Conservation (phyloP, 2,329 filamentous ascomycete genomes). For the Pyrenophora graminea region DNA sequence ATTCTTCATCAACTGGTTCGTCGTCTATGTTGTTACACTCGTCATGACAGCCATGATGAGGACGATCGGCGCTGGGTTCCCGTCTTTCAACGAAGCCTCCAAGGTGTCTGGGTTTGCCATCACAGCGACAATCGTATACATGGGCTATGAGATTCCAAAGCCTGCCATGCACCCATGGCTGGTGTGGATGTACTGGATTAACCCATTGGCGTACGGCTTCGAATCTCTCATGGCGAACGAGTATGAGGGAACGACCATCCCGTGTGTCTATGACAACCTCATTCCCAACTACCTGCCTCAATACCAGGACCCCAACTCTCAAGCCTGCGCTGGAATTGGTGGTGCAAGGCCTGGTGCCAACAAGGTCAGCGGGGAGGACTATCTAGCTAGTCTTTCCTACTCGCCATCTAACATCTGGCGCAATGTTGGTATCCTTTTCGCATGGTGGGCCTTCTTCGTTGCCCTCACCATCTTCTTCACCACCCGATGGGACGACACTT, state of each 20-base stretch:
- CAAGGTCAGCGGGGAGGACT: conserved; percentile 61
- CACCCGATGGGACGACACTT: conserved; percentile 58
- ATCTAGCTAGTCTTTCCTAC: conserved; percentile 58
- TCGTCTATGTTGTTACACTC: conserved; percentile 45
- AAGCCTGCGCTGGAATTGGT: conserved; percentile 63
- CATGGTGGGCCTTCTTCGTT: conserved; percentile 51
- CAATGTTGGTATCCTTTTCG: conserved; percentile 53
- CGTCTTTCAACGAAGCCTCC: conserved; percentile 60
- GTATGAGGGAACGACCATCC: conserved; percentile 48
- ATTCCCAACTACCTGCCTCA: conserved; percentile 56
- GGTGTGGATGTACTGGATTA: conserved; percentile 66
- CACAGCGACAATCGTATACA: conserved; percentile 64
- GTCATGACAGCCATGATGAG: conserved; percentile 84
- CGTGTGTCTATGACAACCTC: conserved; percentile 56
- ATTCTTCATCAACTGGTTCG: conserved; percentile 68
- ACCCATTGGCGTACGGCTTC: conserved; percentile 78
- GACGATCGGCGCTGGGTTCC: conserved; percentile 70
- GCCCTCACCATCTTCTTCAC: conserved; percentile 63
- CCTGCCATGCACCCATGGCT: conserved; percentile 60
- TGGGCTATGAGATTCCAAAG: conserved; percentile 62
- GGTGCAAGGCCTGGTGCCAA: conserved; percentile 58
- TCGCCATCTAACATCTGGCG: conserved; percentile 34
- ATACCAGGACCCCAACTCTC: conserved; percentile 49
- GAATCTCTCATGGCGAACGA: conserved; percentile 78
- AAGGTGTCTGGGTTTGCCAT: conserved; percentile 61